These are phyloP conservation scores for Berkeleyomyces basicola DNA, from an alignment of 2,329 filamentous ascomycete genomes.

Conservation along the genomic window DNA sequence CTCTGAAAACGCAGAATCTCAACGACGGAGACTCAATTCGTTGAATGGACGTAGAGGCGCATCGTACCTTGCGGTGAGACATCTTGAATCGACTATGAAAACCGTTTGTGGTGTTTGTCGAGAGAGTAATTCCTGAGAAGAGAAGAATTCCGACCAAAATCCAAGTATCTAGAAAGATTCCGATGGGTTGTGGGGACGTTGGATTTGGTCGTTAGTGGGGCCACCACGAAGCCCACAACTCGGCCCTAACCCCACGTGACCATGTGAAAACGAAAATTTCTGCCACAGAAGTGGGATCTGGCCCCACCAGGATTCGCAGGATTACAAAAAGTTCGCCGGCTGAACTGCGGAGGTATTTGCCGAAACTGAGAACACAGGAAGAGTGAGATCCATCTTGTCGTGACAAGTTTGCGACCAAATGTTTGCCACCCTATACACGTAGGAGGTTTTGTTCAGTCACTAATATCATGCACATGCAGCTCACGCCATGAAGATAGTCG, in stretches of 20 bases:
- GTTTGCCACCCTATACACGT: too few species aligned
- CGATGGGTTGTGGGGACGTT: constrained; percentile 3
- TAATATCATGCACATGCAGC: too few species aligned
- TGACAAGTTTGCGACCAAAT: too few species aligned
- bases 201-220: constrained; percentile 8
- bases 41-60: not conserved
- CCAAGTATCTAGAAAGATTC: constrained; percentile 12
- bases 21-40: not conserved
- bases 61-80: constrained; percentile 16
- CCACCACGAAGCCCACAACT: not conserved
- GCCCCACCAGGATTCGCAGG: too few species aligned
- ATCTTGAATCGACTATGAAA: constrained; percentile 14
- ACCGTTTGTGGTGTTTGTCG: constrained; percentile 12
- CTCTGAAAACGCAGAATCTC: not conserved
- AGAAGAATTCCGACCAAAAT: constrained; percentile 3
- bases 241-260: constrained; percentile 12
- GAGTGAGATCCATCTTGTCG: too few species aligned
- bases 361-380: too few species aligned
- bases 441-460: too few species aligned
- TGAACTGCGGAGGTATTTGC: too few species aligned
- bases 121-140: constrained; percentile 9
- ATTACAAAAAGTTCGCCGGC: too few species aligned
- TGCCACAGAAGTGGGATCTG: too few species aligned
- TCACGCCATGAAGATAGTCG: too few species aligned
- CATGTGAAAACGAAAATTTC: not conserved